Conservation (phyloP, 371 early-diverging fungal species). For the Apophysomyces ossiformis region DNA sequence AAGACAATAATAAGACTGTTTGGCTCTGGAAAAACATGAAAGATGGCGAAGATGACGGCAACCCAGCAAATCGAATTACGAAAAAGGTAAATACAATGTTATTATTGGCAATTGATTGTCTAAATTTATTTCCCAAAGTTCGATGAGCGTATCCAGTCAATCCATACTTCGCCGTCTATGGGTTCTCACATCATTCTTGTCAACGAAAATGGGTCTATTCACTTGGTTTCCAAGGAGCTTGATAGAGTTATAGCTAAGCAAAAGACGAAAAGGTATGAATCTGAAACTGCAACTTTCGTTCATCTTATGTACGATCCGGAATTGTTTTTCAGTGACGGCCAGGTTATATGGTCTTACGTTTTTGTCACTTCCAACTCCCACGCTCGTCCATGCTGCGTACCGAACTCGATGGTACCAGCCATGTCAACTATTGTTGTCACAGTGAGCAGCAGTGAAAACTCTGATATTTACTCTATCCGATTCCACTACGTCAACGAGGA, state of each 20-base stretch:
- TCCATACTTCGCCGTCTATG: constrained; percentile 55
- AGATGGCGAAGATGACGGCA: constrained; percentile 27
- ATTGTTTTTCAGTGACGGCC: constrained; percentile 15
- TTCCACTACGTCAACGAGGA: constrained; percentile 59
- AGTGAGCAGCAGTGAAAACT: constrained; percentile 27
- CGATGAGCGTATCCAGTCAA: constrained; percentile 54
- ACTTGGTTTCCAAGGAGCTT: constrained; percentile 57
- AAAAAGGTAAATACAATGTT: constrained; percentile 29
- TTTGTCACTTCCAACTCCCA: constrained; percentile 51
- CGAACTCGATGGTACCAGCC: constrained; percentile 54
- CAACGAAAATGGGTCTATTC: constrained; percentile 55
- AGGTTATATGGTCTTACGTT: constrained; percentile 52
- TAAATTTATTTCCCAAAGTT: constrained; percentile 31
- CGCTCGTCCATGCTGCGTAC: constrained; percentile 49
- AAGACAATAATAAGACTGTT: constrained; percentile 54
- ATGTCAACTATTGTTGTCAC: constrained; percentile 53
- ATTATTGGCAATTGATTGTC: not conserved
- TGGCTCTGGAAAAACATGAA: constrained; percentile 60
- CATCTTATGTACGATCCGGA: not conserved
- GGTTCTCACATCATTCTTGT: constrained; percentile 54
- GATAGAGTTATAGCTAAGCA: constrained; percentile 49
- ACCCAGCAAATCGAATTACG: constrained; percentile 25
- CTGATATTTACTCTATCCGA: constrained; percentile 31
- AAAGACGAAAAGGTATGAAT: constrained; percentile 25
- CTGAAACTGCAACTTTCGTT: not conserved